These are phyloP conservation scores for Pontederia crassipes DNA, from an alignment of 176 grass and related monocot genomes.

Conservation along the genomic window DNA sequence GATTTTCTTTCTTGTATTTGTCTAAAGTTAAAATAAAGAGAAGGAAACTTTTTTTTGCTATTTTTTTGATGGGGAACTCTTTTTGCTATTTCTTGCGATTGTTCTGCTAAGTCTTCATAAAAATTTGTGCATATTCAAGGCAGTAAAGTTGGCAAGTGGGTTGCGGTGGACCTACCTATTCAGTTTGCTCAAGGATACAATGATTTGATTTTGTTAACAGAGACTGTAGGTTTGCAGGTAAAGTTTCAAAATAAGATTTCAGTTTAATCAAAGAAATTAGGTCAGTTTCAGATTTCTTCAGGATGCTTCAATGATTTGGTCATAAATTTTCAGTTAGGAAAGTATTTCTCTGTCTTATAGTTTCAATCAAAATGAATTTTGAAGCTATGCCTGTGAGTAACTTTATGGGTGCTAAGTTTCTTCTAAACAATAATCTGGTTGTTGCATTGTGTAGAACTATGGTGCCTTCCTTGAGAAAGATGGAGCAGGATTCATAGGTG, in stretches of 20 bases:
- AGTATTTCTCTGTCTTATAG: background rate
- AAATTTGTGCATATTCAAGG: constrained; percentile 27
- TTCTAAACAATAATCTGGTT: background rate
- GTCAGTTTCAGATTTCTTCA: too few relatives aligned
- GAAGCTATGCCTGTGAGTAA: too few relatives aligned
- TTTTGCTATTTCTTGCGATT: too few relatives aligned
- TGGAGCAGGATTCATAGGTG: constrained; percentile 91
- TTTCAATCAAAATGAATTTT: constrained; percentile 3
- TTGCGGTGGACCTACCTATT: constrained; percentile 52
- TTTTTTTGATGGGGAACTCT: too few relatives aligned
- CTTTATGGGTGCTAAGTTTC: too few relatives aligned
- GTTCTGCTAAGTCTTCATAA: too few relatives aligned
- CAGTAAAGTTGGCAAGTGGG: constrained; percentile 84
- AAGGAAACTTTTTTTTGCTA: too few relatives aligned
- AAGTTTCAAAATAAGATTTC: background rate
- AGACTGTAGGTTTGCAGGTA: constrained; percentile 95
- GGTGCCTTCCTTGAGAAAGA: constrained; percentile 98
- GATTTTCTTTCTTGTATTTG: too few relatives aligned
- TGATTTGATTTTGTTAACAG: constrained; percentile 62
- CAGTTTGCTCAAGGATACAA: constrained; percentile 60
- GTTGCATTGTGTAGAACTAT: constrained; percentile 56
- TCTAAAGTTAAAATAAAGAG: too few relatives aligned
- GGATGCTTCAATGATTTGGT: too few relatives aligned
- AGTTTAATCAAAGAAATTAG: too few relatives aligned
- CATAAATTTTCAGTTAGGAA: too few relatives aligned